Evolutionary conservation across 2,329 filamentous ascomycete genomes (phyloP).

Genomic region (Pyricularia sp.): DNA sequence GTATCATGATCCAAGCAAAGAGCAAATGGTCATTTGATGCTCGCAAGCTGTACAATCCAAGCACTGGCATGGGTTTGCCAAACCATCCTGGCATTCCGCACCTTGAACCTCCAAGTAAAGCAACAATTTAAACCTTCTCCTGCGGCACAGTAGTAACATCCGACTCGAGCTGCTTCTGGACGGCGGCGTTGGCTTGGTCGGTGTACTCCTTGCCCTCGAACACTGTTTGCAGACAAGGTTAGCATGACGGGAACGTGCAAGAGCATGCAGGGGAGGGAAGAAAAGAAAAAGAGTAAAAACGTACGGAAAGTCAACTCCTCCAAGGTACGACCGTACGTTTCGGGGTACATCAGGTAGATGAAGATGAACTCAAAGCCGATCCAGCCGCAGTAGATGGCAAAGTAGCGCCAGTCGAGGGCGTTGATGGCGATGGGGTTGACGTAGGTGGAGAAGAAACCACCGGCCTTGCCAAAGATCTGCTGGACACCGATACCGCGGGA

Average conservation of each 20-base stretch:
- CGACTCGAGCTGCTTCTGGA: constrained; percentile 7
- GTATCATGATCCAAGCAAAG: background rate
- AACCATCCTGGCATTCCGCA: background rate
- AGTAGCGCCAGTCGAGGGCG: constrained; percentile 30
- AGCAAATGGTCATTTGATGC: too few relatives aligned
- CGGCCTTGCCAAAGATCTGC: constrained; percentile 30
- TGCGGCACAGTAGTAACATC: background rate
- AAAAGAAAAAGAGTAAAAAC: constrained; percentile 9
- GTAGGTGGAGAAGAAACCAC: constrained; percentile 25
- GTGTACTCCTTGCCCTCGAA: constrained; percentile 8
- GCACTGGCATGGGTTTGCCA: background rate
- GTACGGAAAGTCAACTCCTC: constrained; percentile 50
- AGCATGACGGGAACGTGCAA: background rate
- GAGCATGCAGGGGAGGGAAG: background rate
- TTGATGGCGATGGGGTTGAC: constrained; percentile 32
- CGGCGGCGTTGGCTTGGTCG: constrained; percentile 7
- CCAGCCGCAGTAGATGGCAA: constrained; percentile 33
- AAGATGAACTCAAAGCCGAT: constrained; percentile 28
- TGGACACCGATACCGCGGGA: constrained; percentile 31
- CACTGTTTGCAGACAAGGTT: background rate
- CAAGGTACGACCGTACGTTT: constrained; percentile 71
- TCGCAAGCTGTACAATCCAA: background rate
- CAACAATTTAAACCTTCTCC: background rate
- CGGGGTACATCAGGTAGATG: constrained; percentile 79
- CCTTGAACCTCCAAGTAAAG: background rate